A percentile compares a stretch with the other conserved stretches of the same genome.
phyloP scores from a whole-genome alignment of 306 rosid species.

The Trifolium dubium region DNA sequence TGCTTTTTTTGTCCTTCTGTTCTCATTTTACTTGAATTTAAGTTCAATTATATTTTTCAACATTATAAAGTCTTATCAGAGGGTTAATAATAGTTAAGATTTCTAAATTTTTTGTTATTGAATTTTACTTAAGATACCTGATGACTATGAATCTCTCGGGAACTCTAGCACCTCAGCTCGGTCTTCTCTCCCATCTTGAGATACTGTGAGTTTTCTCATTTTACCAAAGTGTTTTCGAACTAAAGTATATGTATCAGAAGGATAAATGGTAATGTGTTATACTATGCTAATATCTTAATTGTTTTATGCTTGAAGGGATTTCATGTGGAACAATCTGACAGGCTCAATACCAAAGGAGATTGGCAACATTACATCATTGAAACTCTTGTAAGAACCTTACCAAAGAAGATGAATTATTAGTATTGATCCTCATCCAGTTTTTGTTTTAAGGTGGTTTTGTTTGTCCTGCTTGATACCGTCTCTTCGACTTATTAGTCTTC shows the following conservation, averaged over 20 bases:
- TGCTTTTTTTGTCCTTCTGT: conserved; percentile 35
- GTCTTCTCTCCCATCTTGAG: conserved; percentile 62
- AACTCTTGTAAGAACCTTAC: conserved; percentile 72
- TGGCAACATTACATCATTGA: conserved; percentile 61
- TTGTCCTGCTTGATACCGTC: conserved; percentile 25
- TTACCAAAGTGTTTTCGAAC: conserved; percentile 27
- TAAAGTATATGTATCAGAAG: neutral
- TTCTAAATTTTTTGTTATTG: conserved; percentile 37
- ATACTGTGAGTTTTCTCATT: conserved; percentile 64
- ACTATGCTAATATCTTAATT: conserved; percentile 41
- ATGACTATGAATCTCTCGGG: conserved; percentile 75
- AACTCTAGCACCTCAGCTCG: conserved; percentile 68
- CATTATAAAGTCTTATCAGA: neutral
- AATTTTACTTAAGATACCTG: conserved; percentile 61
- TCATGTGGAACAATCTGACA: conserved; percentile 86
- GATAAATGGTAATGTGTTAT: conserved; percentile 26
- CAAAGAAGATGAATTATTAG: conserved; percentile 36
- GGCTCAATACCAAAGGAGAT: conserved; percentile 85
- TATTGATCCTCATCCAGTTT: conserved; percentile 36
- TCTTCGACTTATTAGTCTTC: conserved; percentile 9
- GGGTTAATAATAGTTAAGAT: neutral
- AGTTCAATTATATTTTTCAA: conserved; percentile 12
- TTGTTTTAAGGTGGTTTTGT: conserved; percentile 26
- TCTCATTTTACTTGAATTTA: conserved; percentile 21
- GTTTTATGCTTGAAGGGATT: conserved; percentile 61